phyloP scores from a whole-genome alignment of 2,329 filamentous ascomycete genomes.

The Neonectria hederae region DNA sequence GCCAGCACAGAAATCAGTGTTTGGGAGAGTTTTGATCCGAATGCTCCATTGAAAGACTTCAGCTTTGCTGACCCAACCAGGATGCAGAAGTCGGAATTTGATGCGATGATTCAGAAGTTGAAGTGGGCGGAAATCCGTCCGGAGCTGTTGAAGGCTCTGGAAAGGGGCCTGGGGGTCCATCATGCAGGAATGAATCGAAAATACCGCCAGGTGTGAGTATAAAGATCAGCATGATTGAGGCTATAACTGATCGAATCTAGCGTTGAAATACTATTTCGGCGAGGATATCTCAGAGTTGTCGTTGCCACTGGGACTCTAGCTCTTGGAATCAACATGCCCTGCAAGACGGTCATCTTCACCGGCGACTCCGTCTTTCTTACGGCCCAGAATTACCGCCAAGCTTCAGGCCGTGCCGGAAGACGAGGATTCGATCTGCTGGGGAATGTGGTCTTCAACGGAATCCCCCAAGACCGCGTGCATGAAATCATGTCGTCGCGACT shows the following conservation, averaged over 20 bases:
- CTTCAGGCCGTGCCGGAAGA: slow-evolving; percentile 79
- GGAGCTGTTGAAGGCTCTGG: slow-evolving; percentile 68
- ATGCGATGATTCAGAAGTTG: slow-evolving; percentile 55
- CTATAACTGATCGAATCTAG: slow-evolving; percentile 40
- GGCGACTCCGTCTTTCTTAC: slow-evolving; percentile 79
- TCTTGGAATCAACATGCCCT: slow-evolving; percentile 85
- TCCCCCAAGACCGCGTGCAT: slow-evolving; percentile 68
- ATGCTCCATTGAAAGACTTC: slow-evolving; percentile 69
- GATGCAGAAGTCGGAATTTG: slow-evolving; percentile 66
- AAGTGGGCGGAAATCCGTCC: slow-evolving; percentile 57
- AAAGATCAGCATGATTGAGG: neutral
- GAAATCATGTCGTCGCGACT: slow-evolving; percentile 78
- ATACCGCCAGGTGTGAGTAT: slow-evolving; percentile 71
- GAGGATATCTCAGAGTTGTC: slow-evolving; percentile 74
- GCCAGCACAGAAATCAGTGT: slow-evolving; percentile 63
- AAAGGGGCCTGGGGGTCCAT: slow-evolving; percentile 77
- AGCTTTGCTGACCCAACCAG: slow-evolving; percentile 73
- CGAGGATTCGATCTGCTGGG: slow-evolving; percentile 83
- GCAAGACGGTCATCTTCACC: slow-evolving; percentile 81
- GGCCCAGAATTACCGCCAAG: slow-evolving; percentile 80
- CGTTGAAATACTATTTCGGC: slow-evolving; percentile 79
- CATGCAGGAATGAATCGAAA: slow-evolving; percentile 82
- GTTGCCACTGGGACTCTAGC: slow-evolving; percentile 80
- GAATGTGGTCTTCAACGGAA: slow-evolving; percentile 80
- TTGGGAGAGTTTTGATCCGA: slow-evolving; percentile 74